Evolutionary conservation across 2,329 filamentous ascomycete species (phyloP).

Genomic region (Cladophialophora yegresii): DNA sequence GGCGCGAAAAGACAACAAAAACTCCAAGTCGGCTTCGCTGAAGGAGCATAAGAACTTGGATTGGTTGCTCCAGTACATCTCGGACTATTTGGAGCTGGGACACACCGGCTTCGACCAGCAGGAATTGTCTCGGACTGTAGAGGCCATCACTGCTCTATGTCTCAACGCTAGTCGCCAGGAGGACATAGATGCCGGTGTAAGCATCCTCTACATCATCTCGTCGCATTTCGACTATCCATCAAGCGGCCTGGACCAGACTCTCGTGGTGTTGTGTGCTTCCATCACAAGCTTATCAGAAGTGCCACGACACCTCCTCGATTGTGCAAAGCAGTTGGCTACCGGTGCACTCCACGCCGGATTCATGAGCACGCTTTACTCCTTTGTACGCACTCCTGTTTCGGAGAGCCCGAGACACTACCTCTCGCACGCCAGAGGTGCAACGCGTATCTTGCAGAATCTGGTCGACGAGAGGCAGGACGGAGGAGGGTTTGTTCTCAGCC

Average conservation of each 20-base stretch:
- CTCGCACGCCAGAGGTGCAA: slow-evolving; percentile 30
- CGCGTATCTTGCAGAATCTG: slow-evolving; percentile 25
- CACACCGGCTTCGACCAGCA: slow-evolving; percentile 22
- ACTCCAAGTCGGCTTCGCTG: slow-evolving; percentile 17
- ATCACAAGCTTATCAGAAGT: slow-evolving; percentile 26
- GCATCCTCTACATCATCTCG: slow-evolving; percentile 27
- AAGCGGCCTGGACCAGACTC: slow-evolving; percentile 26
- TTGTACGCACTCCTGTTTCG: slow-evolving; percentile 21
- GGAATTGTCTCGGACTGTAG: slow-evolving; percentile 26
- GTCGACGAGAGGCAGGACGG: slow-evolving; percentile 20
- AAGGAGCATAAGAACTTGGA: slow-evolving; percentile 30
- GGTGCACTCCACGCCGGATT: slow-evolving; percentile 22
- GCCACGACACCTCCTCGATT: slow-evolving; percentile 28
- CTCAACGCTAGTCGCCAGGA: slow-evolving; percentile 26
- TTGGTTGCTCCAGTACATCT: slow-evolving; percentile 33
- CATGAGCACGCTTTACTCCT: slow-evolving; percentile 28
- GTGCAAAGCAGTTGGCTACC: slow-evolving; percentile 24
- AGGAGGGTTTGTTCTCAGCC: slow-evolving; percentile 24
- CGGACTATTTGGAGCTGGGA: slow-evolving; percentile 31
- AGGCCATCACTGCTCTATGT: slow-evolving; percentile 27
- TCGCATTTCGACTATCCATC: slow-evolving; percentile 29
- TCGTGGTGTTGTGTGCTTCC: slow-evolving; percentile 33
- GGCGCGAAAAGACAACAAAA: slow-evolving; percentile 26
- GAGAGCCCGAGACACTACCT: slow-evolving; percentile 27
- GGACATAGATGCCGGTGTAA: slow-evolving; percentile 33